Conservation (phyloP, 2,329 filamentous ascomycete genomes). For the Phialophora verrucosa region DNA sequence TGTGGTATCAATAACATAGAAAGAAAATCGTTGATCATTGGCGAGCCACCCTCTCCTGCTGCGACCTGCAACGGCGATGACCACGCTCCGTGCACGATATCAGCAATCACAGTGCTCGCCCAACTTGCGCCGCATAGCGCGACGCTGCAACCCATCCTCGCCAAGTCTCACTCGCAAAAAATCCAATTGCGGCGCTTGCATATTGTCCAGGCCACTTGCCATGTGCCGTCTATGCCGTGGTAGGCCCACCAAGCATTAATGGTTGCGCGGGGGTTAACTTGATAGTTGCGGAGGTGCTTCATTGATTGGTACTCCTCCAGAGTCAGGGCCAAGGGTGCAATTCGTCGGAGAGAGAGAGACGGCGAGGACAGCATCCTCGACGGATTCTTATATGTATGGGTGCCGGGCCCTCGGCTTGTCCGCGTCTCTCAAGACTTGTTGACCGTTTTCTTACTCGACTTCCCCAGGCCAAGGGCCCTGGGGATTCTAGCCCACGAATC, state of each 20-base stretch:
- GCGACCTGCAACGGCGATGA: not conserved
- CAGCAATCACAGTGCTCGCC: not conserved
- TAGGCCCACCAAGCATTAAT: not conserved
- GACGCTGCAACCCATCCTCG: not conserved
- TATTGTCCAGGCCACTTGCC: not conserved
- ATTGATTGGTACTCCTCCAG: not conserved
- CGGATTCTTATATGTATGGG: not conserved
- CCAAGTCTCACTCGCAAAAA: not conserved
- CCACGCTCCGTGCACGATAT: not conserved
- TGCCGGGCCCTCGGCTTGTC: not conserved
- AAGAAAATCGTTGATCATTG: not conserved
- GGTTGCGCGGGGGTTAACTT: not conserved
- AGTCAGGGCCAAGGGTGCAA: not conserved
- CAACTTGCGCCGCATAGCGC: not conserved
- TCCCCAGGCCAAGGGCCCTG: not conserved
- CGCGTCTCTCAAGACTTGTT: not conserved
- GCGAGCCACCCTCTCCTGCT: not conserved
- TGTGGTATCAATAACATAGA: not conserved
- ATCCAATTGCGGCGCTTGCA: not conserved
- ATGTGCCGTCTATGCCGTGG: not conserved
- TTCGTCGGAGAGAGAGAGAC: not conserved
- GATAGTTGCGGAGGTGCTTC: not conserved
- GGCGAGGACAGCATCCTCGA: not conserved
- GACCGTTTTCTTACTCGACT: not conserved
- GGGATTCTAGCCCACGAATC: conserved; percentile 7